These are phyloP conservation scores for Closterium sp. DNA, from an alignment of 139 green algal genomes.

Conservation along the genomic window DNA sequence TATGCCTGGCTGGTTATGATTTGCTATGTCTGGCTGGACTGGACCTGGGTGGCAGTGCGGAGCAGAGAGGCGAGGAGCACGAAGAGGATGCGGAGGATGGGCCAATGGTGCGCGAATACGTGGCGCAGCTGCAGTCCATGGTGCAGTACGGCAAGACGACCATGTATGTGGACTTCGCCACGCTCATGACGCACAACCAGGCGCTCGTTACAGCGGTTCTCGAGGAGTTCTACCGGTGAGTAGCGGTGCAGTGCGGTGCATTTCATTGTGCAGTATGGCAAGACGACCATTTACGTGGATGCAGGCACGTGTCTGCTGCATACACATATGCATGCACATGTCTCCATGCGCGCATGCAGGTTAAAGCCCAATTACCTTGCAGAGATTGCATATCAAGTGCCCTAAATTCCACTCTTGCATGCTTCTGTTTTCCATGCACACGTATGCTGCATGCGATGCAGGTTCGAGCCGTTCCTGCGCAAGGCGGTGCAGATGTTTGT, in stretches of 20 bases:
- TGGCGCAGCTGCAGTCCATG: constrained; percentile 56
- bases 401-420: not conserved
- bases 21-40: not conserved
- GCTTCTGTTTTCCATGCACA: not conserved
- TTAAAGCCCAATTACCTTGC: too few species aligned
- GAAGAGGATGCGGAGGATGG: not conserved
- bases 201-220: constrained; percentile 62
- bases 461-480: constrained; percentile 76
- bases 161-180: constrained; percentile 76
- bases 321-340: too few species aligned
- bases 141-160: constrained; percentile 62
- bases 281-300: constrained; percentile 74
- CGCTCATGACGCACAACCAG: constrained; percentile 70
- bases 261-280: constrained; percentile 26
- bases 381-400: too few species aligned
- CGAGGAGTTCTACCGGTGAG: constrained; percentile 52
- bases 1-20: not conserved
- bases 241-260: not conserved
- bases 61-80: not conserved
- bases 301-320: too few species aligned
- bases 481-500: constrained; percentile 74
- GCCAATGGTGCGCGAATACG: constrained; percentile 41
- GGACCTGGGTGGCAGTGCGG: not conserved
- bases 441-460: not conserved
- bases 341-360: too few species aligned